Evolutionary conservation across 1,139 yeast species (phyloP), one percentile per base, ranked within the genome.

Genomic region (Yamadazyma diddensiae): DNA sequence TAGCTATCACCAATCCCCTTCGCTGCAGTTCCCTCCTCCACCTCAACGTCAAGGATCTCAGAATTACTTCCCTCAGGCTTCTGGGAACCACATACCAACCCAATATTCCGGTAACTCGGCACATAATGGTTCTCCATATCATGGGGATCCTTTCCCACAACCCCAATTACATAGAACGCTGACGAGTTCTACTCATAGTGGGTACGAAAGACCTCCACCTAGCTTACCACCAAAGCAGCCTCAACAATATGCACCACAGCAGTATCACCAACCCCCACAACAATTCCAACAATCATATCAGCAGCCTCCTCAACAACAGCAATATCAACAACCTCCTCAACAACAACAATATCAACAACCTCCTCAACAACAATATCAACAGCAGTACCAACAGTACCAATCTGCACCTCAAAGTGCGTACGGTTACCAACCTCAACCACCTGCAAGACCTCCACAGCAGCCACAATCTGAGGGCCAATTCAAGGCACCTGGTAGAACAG

Each of bases 271-370:
- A 14, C 24, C 24, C 11, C 32, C 21, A 15, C 9, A n/a, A 5
- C 15, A 29, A 15, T 14, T 14, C 22, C 20, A 15, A 13, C 5
- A 5, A 10, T n/a, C 12, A 12, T 24, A 24, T 38, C 47, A n/a
- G 55, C 56, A 13, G 49, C 39, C 23, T 38, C 50, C 26, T 59
- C 57, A 9, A 49, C 48, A 34, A 40, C 10, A 14, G 6, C 22
- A 15, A 12, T 11, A n/a, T n/a, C n/a, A n/a, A 28, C 26, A 23
- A 23, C 25, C 25, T 4, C n/a, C 25, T 6, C 15, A 6, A 11
- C 14, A 23, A n/a, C 14, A 14, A 11, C 16, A 14, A 11, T 23
- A 23, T 23, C 16, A 10, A 5, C 16, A 14, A 12, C 24, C 24
- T 22, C n/a, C 34, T 20, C 20, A 15, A 13, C 5, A 5, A 10